Evolutionary conservation across 2,329 filamentous ascomycete species (phyloP), one percentile per base, ranked within the genome.

Genomic region (Curvularia eragrostidis): DNA sequence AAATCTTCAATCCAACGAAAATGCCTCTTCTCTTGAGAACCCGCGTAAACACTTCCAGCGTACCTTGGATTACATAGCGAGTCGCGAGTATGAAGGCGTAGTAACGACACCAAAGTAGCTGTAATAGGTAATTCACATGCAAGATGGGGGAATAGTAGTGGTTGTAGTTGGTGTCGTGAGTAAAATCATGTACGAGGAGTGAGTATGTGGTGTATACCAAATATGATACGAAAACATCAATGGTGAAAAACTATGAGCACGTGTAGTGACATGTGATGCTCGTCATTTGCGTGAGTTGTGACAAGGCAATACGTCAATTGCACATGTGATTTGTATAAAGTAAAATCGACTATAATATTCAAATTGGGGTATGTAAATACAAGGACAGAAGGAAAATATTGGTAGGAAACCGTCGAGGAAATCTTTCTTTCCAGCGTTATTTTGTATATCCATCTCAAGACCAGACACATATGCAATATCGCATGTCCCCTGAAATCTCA

Each of bases 21-120:
- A 95, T 68, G 91, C 90, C 30, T 85, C 89, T 0, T 90, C 89
- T 21, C 85, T 98, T 49, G 95, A 99, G 73, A 92, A 88, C 63
- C 96, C 95, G 62, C 90, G 90, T 76, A 92, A 91, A 72, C 95
- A 99, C 78, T 99, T 99, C 79, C 86, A 96, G 78, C 88, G 96
- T 64, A 99, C 95, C 5, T 82, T 99, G 70, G 93, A 97, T 61
- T 97, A 97, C 74, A 98, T 99, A 71, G 86, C 87, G 62, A 90
- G 90, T 61, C 87, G 96, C 73, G 93, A 96, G 70, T 98, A 96
- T 71, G 95, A 98, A 73, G 95, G 94, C 1, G 87, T 99, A 39
- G 87, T 97, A 58, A 85, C 91, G 54, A 85, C 89, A 64, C 70
- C 84, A 43, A 85, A 86, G 66, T 80, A 70, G 52, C 43, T 56